Evolutionary conservation across 2,329 filamentous ascomycete genomes (phyloP), one percentile per base, ranked within the genome.

Genomic region (Botrytis elliptica): DNA sequence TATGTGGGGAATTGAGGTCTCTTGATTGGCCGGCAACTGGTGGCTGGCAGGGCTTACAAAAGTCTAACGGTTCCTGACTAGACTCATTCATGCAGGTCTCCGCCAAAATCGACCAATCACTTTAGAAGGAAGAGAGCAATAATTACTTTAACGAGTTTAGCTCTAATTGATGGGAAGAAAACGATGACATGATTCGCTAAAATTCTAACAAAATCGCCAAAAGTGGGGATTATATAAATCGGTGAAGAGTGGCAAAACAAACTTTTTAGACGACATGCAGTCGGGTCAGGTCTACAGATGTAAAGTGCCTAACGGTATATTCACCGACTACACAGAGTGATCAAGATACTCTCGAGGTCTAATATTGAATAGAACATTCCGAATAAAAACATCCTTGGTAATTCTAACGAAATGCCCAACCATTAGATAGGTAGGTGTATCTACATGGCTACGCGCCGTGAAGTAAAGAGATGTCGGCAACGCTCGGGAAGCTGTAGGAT

Each of bases 141-240:
- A n/a, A 2, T 52, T 52, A 38, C 44, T 67, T 67, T 7, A 38
- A 67, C 6, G 3, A 12, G 64, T 52, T 40, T 67, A 67, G 65
- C 33, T 20, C 2, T 2, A 0, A 20, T 4, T 4, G 5, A 29
- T 3, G 8, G 20, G 1, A 49, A n/a, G 7, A 0, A n/a, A 18
- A 16, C 22, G 1, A 66, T 66, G 20, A n/a, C 25, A 25, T 66
- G 44, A 66, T 66, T 66, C 33, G 64, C 36, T 29, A 18, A 52
- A 38, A 22, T 49, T 1, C 44, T 9, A 4, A 9, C 1, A 4
- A 38, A 66, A 38, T n/a, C 7, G 14, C 65, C 33, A 36, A 52
- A 55, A 67, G 12, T 10, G 46, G 46, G 6, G n/a, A 49, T 38
- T 18, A 5, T 36, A 12, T 9, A 36, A 25, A 8, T 25, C 64